phyloP scores from a whole-genome alignment of 805 yeast species.

The Lipomyces chichibuensis region DNA sequence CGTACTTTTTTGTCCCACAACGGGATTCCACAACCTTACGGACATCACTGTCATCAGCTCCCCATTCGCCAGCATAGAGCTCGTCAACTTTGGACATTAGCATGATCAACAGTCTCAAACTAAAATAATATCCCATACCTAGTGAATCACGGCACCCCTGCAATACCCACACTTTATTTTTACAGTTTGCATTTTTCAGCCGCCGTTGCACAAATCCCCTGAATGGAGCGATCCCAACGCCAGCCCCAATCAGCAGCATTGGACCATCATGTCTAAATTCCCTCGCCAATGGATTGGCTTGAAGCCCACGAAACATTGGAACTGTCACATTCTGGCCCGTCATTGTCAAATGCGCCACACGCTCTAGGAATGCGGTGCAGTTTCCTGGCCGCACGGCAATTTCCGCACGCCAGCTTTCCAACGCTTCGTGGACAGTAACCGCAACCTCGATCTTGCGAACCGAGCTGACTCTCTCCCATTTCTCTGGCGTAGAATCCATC shows the following conservation, averaged over 20 bases:
- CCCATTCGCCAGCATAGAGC: conserved; percentile 41
- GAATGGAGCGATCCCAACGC: conserved; percentile 41
- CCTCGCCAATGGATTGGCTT: conserved; percentile 39
- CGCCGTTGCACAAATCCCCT: conserved; percentile 41
- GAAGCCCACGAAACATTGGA: conserved; percentile 39
- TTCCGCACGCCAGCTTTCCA: conserved; percentile 34
- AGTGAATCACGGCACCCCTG: conserved; percentile 40
- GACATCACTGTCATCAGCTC: conserved; percentile 34
- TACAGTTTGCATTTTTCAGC: conserved; percentile 38
- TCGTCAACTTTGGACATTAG: conserved; percentile 34
- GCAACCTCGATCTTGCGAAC: conserved; percentile 37
- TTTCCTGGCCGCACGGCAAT: conserved; percentile 30
- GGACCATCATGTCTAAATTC: conserved; percentile 41
- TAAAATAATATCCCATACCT: conserved; percentile 10
- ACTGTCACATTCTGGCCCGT: conserved; percentile 25
- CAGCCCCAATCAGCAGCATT: conserved; percentile 41
- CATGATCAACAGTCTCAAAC: not conserved
- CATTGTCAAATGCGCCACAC: conserved; percentile 22
- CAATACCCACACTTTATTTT: conserved; percentile 40
- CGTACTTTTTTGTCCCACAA: conserved; percentile 37
- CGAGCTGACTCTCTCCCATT: not conserved
- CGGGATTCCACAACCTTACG: conserved; percentile 40
- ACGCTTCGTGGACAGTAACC: conserved; percentile 38
- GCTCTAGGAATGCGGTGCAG: conserved; percentile 38
- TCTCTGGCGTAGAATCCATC: not conserved